Base-by-base conservation (phyloP, 768 basidiomycete genomes). In the Suillus placidus region DNA sequence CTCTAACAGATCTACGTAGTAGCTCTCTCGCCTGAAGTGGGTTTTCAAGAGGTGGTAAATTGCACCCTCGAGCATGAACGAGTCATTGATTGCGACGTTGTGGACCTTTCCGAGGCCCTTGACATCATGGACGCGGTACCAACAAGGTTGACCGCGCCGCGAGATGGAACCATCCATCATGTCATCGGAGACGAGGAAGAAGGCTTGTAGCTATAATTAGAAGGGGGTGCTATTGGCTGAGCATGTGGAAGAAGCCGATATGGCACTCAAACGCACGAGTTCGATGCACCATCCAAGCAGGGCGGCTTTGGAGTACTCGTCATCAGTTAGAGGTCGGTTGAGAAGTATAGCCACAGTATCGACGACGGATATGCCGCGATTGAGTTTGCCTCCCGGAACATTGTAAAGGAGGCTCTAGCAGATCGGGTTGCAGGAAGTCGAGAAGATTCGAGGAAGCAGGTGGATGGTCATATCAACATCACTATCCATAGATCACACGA, bases 91-190 rank as follows among this genome's bases (percentile, higher is more conserved):
- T 6, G 97, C 95, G 68, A 97, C 88, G 79, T 89, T 88, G 40
- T 60, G 58, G 10, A 60, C 58, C 5, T 60, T 60, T 60, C 58
- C 58, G 18, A 60, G 58, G 30, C 58, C 58, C 55, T 89, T 89
- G 67, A 77, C 73, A 18, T 80, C 81, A 64, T 83, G 82, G 47
- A 87, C 76, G 57, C 81, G 85, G 81, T 97, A 98, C 93, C 94
- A 99, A 80, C 97, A 99, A 2, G 95, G 92, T 78, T 97, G 96
- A 5, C 91, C 90, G 12, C 97, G 90, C 32, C 97, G 91, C 13
- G 97, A 98, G 71, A 99, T 90, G 56, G 92, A 94, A 23, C 85
- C 77, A 75, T 99, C 97, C 97, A 99, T 99, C 72, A 99, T 95
- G 78, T 99, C 97, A 78, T 99, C 94, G 5, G 94, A 86, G 64